Evolutionary conservation across 176 grass and related monocot genomes (phyloP), one percentile per base, ranked within the genome.

Genomic region (Carex parvula): DNA sequence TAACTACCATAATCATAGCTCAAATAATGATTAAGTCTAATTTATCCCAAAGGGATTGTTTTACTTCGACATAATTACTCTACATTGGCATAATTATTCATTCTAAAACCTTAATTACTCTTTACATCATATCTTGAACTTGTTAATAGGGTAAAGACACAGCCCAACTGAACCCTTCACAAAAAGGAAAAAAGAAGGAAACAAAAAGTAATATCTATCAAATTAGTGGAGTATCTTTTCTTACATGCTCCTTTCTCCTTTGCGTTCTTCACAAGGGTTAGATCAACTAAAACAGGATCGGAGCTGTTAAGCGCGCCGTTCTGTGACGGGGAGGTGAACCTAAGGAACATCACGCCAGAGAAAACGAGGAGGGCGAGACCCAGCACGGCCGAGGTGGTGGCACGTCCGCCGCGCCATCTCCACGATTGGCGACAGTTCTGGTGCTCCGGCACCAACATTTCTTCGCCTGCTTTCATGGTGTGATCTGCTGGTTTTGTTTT

Each of bases 191-290:
- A 62, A 62, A 62, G n/a, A n/a, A 3, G 0, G 0, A 9, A 24
- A 21, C 0, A 6, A 20, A 62, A 44, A 20, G n/a, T n/a, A 70
- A 42, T 15, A 39, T 39, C 37, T 44, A 71, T 16, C 6, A 20
- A 70, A 71, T 69, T 3, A 69, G 65, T 7, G 15, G 6, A 69
- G 32, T 8, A 39, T 7, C 13, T 15, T 5, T 64, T 61, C 90
- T 90, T 61, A 97, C 89, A 82, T 5, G 90, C 94, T 78, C 92
- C 92, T 84, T 89, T 97, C 85, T 91, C 86, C 72, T 88, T 10
- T 63, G 94, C 89, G n/a, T 81, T 48, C 14, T 17, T 80, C 41
- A 92, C 71, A 68, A 94, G 85, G 16, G 92, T 97, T 80, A 94
- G 92, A 32, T 14, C 78, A 4, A 97, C 92, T 82, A 97, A 85